A percentile compares a stretch with the other conserved stretches of the same genome.
Evolutionary conservation across 108 stramenopile species (phyloP).

Genomic region (Epipyxis sp.): DNA sequence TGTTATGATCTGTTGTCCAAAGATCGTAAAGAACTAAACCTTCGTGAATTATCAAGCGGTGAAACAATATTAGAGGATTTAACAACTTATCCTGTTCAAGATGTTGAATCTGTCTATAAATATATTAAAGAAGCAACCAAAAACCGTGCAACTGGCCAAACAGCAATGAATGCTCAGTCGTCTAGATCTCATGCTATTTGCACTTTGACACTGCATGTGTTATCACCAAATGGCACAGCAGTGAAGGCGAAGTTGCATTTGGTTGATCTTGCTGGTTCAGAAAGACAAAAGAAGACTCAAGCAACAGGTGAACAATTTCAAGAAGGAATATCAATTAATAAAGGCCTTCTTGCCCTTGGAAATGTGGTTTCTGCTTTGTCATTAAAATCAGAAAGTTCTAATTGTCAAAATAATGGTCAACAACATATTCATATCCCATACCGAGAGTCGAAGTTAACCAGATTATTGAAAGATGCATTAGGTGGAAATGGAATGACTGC

Average conservation of each 20-base stretch:
- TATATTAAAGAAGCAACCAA: slow-evolving; percentile 5
- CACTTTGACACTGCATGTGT: slow-evolving; percentile 29
- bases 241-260: slow-evolving; percentile 40
- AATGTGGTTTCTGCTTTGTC: slow-evolving; percentile 36
- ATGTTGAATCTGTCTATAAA: neutral
- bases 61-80: slow-evolving; percentile 32
- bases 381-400: neutral
- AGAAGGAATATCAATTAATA: slow-evolving; percentile 46
- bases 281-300: slow-evolving; percentile 36
- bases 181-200: slow-evolving; percentile 49
- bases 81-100: slow-evolving; percentile 6
- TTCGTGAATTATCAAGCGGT: slow-evolving; percentile 18
- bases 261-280: slow-evolving; percentile 49
- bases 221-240: neutral
- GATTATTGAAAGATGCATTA: slow-evolving; percentile 84
- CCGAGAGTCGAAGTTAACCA: slow-evolving; percentile 88
- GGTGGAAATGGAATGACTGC: slow-evolving; percentile 90
- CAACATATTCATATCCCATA: slow-evolving; percentile 62
- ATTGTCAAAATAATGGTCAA: slow-evolving; percentile 31
- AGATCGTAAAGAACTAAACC: neutral
- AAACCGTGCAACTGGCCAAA: slow-evolving; percentile 20
- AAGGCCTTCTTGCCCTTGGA: slow-evolving; percentile 41
- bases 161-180: slow-evolving; percentile 40
- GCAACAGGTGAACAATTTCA: slow-evolving; percentile 43
- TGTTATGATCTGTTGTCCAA: slow-evolving; percentile 39